A percentile compares a stretch with the other conserved stretches of the same genome.
Conservation (phyloP, 306 rosid species). For the Corylus americana region DNA sequence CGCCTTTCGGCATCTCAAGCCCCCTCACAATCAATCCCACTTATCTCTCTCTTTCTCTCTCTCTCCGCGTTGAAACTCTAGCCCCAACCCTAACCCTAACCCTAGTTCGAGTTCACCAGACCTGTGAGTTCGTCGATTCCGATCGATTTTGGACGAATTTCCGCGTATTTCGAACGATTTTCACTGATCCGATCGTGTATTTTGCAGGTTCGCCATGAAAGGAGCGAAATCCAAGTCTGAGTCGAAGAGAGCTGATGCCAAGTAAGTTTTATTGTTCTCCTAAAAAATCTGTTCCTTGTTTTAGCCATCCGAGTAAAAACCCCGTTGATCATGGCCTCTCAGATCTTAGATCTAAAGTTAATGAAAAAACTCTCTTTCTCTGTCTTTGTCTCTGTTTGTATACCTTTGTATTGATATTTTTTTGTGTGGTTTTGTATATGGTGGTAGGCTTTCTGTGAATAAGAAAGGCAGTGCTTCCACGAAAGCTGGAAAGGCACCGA, state of each 20-base stretch:
- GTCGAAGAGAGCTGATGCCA: conserved; percentile 64
- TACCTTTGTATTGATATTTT: background rate
- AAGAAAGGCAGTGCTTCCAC: conserved; percentile 57
- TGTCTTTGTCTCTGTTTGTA: background rate
- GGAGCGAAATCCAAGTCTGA: conserved; percentile 68
- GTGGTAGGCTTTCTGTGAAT: conserved; percentile 67
- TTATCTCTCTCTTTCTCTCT: conserved; percentile 20
- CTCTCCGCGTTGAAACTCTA: conserved; percentile 43
- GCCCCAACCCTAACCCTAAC: conserved; percentile 19
- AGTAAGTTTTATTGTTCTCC: conserved; percentile 44
- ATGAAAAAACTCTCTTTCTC: background rate
- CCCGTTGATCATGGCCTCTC: background rate
- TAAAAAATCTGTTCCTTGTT: background rate
- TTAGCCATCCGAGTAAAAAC: background rate
- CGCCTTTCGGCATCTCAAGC: conserved; percentile 28
- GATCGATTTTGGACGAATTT: conserved; percentile 7
- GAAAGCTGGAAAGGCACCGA: conserved; percentile 29
- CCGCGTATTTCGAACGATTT: conserved; percentile 1
- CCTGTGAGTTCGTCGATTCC: conserved; percentile 25
- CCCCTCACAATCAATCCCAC: conserved; percentile 12
- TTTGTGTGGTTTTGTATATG: background rate
- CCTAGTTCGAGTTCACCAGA: conserved; percentile 6
- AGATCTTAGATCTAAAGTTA: conserved; percentile 45
- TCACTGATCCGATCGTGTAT: conserved; percentile 23
- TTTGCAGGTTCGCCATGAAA: conserved; percentile 70